Conservation (phyloP, 1,284 basidiomycete genomes). For the Cutaneotrichosporon cavernicola region DNA sequence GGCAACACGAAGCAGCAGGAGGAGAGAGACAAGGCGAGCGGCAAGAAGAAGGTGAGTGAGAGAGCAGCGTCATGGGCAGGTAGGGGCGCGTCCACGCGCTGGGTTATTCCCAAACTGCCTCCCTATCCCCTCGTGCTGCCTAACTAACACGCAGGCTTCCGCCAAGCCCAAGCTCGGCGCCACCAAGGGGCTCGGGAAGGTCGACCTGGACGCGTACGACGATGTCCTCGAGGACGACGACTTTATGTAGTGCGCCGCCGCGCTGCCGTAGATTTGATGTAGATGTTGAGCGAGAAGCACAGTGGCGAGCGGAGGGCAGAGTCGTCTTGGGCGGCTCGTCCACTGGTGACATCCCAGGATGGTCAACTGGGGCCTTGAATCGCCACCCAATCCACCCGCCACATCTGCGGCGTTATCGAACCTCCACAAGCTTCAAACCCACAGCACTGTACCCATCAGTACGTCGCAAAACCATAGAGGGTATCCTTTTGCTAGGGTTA, state of each 20-base stretch:
- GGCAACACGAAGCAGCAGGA: conserved; percentile 94
- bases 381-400: background rate
- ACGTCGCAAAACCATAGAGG: background rate
- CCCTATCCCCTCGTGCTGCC: background rate
- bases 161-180: conserved; percentile 71
- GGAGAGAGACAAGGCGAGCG: conserved; percentile 74
- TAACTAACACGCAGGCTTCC: conserved; percentile 51
- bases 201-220: conserved; percentile 76
- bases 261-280: background rate
- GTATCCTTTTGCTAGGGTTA: conserved; percentile 25
- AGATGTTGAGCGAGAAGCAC: background rate
- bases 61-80: background rate
- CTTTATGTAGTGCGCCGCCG: conserved; percentile 42
- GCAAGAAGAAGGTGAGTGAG: conserved; percentile 74
- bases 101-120: background rate
- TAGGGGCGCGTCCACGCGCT: background rate
- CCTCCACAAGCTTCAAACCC: background rate
- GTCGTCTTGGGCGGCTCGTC: too few species aligned
- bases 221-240: conserved; percentile 70
- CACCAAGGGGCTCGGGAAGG: conserved; percentile 62
- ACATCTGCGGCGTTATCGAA: background rate
- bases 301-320: too few species aligned
- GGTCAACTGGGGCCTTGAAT: background rate
- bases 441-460: background rate
- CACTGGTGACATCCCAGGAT: background rate